Base-by-base conservation (phyloP, 768 basidiomycete species). In the Boletus subcaerulescens region DNA sequence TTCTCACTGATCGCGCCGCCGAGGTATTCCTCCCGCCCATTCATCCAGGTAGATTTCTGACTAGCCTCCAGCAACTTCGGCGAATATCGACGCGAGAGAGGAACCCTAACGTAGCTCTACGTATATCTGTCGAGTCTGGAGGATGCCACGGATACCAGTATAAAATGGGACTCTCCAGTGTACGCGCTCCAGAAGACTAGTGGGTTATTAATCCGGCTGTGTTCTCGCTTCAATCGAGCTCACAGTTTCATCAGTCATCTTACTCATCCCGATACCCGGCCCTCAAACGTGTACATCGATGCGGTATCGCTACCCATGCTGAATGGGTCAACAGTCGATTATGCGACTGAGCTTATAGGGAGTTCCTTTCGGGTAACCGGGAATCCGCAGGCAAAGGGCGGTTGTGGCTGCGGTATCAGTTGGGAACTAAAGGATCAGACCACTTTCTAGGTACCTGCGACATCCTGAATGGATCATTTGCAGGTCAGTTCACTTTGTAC, bases 61-160 rank as follows among this genome's bases (percentile, higher is more conserved):
- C 53, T 36, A 50, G 26, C 18, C 41, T 40, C n/a, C 52, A 96
- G 93, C 92, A 93, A 89, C 77, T 97, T 3, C 77, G 78, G 41
- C 70, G 73, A 26, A 59, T 97, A 54, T 80, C 89, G 10, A 63
- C 76, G n/a, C 76, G 83, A 38, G 81, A 89, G 64, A 75, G 82
- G 10, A 80, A 88, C 59, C 70, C 83, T 0, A 65, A 81, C 46
- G 77, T 90, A 20, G 91, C 87, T 4, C 76, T 98, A 22, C 77
- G 94, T 59, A 80, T 98, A 59, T 77, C 85, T 1, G 93, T 98
- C 22, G 93, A 97, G 64, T 91, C 89, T 12, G 96, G 96, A 11
- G 96, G 96, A 18, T 98, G 96, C 65, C 95, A 98, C 68, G 96
- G 96, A 36, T 98, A 98, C 70, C 93, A 97, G 65, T 97, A 98